Evolutionary conservation across 208 protist genomes (phyloP), one percentile per base, ranked within the genome.

Genomic region (Trypanosoma theileri): DNA sequence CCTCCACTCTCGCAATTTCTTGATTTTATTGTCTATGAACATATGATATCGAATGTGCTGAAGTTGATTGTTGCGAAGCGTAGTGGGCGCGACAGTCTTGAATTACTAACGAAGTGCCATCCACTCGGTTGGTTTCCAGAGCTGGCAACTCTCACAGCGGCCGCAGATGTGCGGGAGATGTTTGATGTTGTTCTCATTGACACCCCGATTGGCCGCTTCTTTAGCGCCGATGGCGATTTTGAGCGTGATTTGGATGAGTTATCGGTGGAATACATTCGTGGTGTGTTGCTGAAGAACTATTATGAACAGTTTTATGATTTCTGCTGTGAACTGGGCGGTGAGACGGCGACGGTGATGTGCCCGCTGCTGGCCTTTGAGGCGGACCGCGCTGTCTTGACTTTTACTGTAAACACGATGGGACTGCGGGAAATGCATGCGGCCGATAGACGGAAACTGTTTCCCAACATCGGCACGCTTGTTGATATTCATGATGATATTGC

Each of bases 271-370:
- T 98, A 98, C 79, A 99, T 99, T 71, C 91, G 98, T 45, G 98
- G 97, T 70, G 93, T 98, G 1, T 84, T 99, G 28, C 94, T 99
- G 81, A 99, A 99, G 89, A 96, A 94, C 42, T 99, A 99, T 84
- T 92, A 99, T 52, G 97, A 99, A 78, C 96, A 99, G 76, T 99
- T 99, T 81, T 98, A 98, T 77, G 75, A 92, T 31, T 98, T 98
- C 63, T 97, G 89, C 81, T 74, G 94, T 66, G 61, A 71, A 17
- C 60, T 98, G 1, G 93, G 92, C n/a, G 94, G 93, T 10, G 82
- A 85, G 45, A 98, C 96, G 26, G 75, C 84, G 22, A 78, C 91
- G n/a, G 89, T 96, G 42, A 98, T 98, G 94, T 90, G 85, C 62
- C 80, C 84, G 26, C 69, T 98, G 44, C 77, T 96, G 19, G 77